These are phyloP conservation scores for Mycena amicta DNA, from an alignment of 768 basidiomycete species.

Conservation along the genomic window DNA sequence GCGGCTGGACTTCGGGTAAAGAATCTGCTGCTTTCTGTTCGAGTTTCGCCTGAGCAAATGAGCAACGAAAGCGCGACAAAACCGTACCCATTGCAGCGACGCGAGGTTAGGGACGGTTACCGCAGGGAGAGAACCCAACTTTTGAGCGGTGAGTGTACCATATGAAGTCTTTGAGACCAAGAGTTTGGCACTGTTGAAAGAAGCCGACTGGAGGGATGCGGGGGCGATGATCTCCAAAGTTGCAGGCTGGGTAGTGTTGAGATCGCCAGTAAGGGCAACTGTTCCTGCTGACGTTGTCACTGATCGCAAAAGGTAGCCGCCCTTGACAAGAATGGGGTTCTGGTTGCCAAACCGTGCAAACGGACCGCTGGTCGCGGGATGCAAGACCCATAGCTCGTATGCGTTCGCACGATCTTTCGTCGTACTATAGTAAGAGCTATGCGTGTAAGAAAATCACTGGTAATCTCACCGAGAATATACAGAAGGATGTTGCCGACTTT, in stretches of 20 bases:
- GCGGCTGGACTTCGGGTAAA: slow-evolving; percentile 42
- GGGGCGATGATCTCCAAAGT: slow-evolving; percentile 53
- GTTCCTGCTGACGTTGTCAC: slow-evolving; percentile 36
- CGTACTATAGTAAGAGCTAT: no score
- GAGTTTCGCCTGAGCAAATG: neutral
- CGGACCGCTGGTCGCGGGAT: slow-evolving; percentile 39
- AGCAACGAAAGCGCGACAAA: no score
- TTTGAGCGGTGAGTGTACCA: slow-evolving; percentile 41
- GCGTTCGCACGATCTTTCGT: slow-evolving; percentile 51
- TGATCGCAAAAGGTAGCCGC: slow-evolving; percentile 50
- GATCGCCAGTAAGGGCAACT: slow-evolving; percentile 47
- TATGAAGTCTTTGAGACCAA: slow-evolving; percentile 39
- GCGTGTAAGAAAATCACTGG: no score
- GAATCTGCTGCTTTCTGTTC: slow-evolving; percentile 46
- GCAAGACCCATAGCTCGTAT: slow-evolving; percentile 55
- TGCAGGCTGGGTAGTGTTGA: slow-evolving; percentile 39
- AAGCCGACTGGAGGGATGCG: slow-evolving; percentile 39
- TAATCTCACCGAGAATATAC: slow-evolving; percentile 48
- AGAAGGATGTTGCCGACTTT: slow-evolving; percentile 44
- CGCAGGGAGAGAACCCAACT: slow-evolving; percentile 33
- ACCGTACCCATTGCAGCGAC: slow-evolving; percentile 38
- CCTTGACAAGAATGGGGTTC: slow-evolving; percentile 49
- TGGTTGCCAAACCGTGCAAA: slow-evolving; percentile 41
- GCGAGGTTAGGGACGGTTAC: slow-evolving; percentile 39
- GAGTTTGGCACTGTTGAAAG: slow-evolving; percentile 45